Base-by-base conservation (phyloP, 345 rosid species). In the Kernera saxatilis region DNA sequence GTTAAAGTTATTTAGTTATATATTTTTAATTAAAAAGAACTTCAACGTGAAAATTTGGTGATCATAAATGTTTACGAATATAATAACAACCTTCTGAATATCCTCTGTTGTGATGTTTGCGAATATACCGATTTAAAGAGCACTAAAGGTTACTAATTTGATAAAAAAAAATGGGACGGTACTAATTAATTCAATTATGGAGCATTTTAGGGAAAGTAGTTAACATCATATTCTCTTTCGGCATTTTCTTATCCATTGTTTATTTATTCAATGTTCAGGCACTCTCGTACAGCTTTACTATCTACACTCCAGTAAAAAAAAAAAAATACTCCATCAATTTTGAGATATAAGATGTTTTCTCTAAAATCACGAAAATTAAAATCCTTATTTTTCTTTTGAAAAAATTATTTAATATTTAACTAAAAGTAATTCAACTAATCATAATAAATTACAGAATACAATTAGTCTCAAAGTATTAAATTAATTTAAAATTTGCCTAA, bases 111-210 rank as follows among this genome's bases (percentile, higher is more conserved):
- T 64, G 15, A 55, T 55, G 58, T 72, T 46, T 26, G 19, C 40
- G 72, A 56, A 73, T 55, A 73, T 64, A 45, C 66, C 19, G 32
- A 57, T 25, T 12, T 26, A 46, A 55, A 46, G 26, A 73, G 57
- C 65, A 44, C 25, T 60, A 18, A 26, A 8, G 32, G 17, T 58
- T 70, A 33, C 9, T 35, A 54, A 25, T 6, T 37, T 36, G n/a
- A 39, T 39, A 1, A 26, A 17, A 26, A 17, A 53, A 36, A 29
- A 32, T 30, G 55, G 63, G 64, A 30, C 1, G 23, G 45, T 45
- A 6, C 13, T 53, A 51, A 17, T 63, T 15, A 32, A 53, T 17
- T 72, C n/a, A 33, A 12, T 50, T 40, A 40, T 71, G 33, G 57
- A 61, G 61, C 35, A 71, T 50, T 61, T 60, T 39, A 30, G 45